Evolutionary conservation across 805 yeast species (phyloP).

Genomic region (Nakazawaea siamensis): DNA sequence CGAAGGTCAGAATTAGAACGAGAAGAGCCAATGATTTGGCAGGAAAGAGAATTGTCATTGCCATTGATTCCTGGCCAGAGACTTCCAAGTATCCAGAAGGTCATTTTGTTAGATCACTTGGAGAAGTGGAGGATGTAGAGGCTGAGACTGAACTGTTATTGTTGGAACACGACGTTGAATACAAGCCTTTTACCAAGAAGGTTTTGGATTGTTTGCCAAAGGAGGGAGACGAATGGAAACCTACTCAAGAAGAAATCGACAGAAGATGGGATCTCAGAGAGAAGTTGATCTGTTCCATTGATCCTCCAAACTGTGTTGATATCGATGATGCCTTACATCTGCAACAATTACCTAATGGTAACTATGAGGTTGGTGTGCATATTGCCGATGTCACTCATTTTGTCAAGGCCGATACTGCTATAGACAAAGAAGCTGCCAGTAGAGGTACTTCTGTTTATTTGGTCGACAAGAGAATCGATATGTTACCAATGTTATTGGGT

Average conservation of each 20-base stretch:
- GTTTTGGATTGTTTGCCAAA: constrained; percentile 87
- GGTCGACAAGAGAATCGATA: constrained; percentile 97
- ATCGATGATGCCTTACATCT: constrained; percentile 98
- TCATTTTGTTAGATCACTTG: constrained; percentile 84
- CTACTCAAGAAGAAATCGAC: constrained; percentile 50
- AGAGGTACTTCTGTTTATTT: constrained; percentile 96
- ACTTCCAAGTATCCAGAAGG: constrained; percentile 86
- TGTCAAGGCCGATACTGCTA: constrained; percentile 85
- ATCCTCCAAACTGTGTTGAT: constrained; percentile 98
- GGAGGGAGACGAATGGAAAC: constrained; percentile 92
- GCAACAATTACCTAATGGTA: constrained; percentile 74
- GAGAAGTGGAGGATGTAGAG: constrained; percentile 82
- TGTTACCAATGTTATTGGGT: constrained; percentile 93
- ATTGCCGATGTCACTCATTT: constrained; percentile 98
- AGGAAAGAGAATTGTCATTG: constrained; percentile 88
- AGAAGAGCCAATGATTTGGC: constrained; percentile 74
- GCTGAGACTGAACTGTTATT: constrained; percentile 96
- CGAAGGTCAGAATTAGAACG: constrained; percentile 80
- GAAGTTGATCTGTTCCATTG: constrained; percentile 86
- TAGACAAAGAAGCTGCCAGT: constrained; percentile 93
- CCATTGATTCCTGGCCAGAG: constrained; percentile 89
- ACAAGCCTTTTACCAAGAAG: constrained; percentile 87
- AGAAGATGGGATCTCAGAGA: constrained; percentile 84
- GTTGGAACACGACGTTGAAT: constrained; percentile 93
- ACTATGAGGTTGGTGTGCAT: constrained; percentile 96